These are phyloP conservation scores for Lithohypha guttulata DNA, from an alignment of 2,329 filamentous ascomycete species.

Conservation along the genomic window DNA sequence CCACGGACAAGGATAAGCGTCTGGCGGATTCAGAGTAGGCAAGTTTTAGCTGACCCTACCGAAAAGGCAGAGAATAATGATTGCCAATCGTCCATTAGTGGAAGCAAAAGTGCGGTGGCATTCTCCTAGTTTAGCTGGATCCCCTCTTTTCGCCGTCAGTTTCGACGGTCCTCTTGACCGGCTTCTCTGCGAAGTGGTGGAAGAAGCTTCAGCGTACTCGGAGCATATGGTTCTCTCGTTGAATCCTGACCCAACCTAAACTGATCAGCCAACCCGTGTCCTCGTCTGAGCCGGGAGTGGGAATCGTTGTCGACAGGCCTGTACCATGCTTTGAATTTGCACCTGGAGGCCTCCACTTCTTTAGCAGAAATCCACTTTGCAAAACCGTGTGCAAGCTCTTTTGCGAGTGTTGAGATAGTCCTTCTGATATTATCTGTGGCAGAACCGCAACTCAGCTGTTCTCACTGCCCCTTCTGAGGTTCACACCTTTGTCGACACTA, in stretches of 20 bases:
- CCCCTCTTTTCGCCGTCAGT: constrained; percentile 9
- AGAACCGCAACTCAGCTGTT: constrained; percentile 3
- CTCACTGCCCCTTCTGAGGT: constrained; percentile 7
- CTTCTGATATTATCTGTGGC: constrained; percentile 6
- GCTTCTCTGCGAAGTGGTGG: not conserved
- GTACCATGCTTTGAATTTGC: constrained; percentile 2
- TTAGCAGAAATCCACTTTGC: constrained; percentile 5
- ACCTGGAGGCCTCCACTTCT: constrained; percentile 6
- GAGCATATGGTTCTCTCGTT: constrained; percentile 7
- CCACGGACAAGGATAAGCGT: constrained; percentile 7
- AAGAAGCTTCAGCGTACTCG: constrained; percentile 1
- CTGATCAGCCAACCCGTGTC: constrained; percentile 5
- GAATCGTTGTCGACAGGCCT: constrained; percentile 6
- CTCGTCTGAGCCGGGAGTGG: constrained; percentile 1
- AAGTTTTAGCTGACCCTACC: constrained; percentile 2
- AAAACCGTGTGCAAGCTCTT: constrained; percentile 8
- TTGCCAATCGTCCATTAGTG: constrained; percentile 5
- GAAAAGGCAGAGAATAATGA: constrained; percentile 2
- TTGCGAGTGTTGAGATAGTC: constrained; percentile 8
- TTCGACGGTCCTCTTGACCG: constrained; percentile 5
- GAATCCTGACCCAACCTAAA: constrained; percentile 9
- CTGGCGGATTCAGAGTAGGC: constrained; percentile 4
- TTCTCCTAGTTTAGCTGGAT: constrained; percentile 10
- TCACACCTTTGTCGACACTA: constrained; percentile 10
- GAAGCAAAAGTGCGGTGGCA: constrained; percentile 5